Evolutionary conservation across 208 protist genomes (phyloP).

Genomic region (Angomonas ambiguus): DNA sequence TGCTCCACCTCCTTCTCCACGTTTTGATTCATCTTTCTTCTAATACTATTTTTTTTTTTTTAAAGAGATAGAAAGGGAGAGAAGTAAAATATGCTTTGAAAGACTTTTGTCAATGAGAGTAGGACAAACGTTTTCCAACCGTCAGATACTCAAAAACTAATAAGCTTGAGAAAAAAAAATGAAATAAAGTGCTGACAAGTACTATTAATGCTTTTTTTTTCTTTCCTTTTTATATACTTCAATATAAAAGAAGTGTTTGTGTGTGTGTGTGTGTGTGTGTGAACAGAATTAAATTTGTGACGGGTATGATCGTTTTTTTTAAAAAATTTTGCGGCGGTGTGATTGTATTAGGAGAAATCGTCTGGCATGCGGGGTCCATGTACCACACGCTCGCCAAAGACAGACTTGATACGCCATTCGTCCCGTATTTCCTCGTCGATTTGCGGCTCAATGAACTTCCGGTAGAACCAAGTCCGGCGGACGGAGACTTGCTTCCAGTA

Average conservation of each 20-base stretch:
- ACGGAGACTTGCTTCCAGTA: constrained; percentile 85
- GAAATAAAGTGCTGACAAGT: background rate
- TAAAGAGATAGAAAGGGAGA: background rate
- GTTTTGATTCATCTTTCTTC: background rate
- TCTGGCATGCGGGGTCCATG: constrained; percentile 49
- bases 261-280: too few relatives aligned
- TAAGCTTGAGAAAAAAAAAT: too few relatives aligned
- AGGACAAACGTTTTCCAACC: too few relatives aligned
- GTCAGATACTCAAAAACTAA: too few relatives aligned
- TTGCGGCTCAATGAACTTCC: constrained; percentile 71
- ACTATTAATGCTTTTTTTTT: background rate
- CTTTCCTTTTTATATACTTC: too few relatives aligned
- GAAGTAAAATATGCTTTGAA: background rate
- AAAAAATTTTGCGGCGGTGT: background rate
- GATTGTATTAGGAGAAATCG: constrained; percentile 20
- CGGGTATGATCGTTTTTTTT: too few relatives aligned
- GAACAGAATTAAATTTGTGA: too few relatives aligned
- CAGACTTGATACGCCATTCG: constrained; percentile 51
- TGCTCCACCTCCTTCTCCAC: background rate
- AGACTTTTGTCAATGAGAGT: too few relatives aligned
- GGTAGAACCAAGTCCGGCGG: constrained; percentile 77
- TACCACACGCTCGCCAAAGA: constrained; percentile 69
- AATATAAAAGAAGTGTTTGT: background rate
- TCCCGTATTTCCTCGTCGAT: constrained; percentile 54
- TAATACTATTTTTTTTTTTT: background rate